These are phyloP conservation scores for Talaromyces sp. DNA, from an alignment of 2,329 filamentous ascomycete genomes.

Conservation along the genomic window DNA sequence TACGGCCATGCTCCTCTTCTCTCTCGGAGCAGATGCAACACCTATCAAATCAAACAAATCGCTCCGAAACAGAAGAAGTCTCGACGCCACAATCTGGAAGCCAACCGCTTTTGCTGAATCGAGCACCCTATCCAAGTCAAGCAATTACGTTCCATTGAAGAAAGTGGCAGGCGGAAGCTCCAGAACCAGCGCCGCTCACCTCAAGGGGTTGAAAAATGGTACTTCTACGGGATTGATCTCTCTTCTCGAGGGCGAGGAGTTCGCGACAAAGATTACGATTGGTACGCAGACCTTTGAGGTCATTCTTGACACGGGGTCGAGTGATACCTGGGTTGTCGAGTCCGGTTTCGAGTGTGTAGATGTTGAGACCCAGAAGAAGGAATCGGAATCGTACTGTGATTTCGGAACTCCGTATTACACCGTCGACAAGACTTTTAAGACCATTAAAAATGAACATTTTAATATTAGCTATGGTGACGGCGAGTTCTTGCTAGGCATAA, in stretches of 20 bases:
- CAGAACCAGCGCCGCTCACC: constrained; percentile 14
- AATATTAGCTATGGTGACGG: constrained; percentile 27
- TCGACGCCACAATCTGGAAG: constrained; percentile 7
- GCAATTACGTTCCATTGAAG: constrained; percentile 12
- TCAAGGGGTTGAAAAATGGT: constrained; percentile 11
- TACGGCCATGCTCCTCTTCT: constrained; percentile 2
- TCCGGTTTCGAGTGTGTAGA: constrained; percentile 37
- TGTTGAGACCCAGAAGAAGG: constrained; percentile 32
- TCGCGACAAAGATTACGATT: constrained; percentile 23
- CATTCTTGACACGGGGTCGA: constrained; percentile 49
- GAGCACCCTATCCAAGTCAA: background rate
- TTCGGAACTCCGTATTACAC: constrained; percentile 25
- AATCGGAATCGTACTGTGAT: constrained; percentile 37
- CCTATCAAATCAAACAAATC: background rate
- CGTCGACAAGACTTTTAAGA: constrained; percentile 19
- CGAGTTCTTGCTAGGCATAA: constrained; percentile 21
- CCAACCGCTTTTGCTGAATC: constrained; percentile 10
- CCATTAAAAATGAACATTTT: constrained; percentile 23
- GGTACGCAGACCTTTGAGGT: constrained; percentile 35
- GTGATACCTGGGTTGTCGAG: constrained; percentile 46
- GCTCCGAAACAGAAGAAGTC: background rate
- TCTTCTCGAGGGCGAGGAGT: constrained; percentile 20
- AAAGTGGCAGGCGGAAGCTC: constrained; percentile 12
- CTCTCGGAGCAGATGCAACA: background rate
- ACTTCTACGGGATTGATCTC: constrained; percentile 18